Base-by-base conservation (phyloP, 345 rosid genomes). In the Trapa bicornis region DNA sequence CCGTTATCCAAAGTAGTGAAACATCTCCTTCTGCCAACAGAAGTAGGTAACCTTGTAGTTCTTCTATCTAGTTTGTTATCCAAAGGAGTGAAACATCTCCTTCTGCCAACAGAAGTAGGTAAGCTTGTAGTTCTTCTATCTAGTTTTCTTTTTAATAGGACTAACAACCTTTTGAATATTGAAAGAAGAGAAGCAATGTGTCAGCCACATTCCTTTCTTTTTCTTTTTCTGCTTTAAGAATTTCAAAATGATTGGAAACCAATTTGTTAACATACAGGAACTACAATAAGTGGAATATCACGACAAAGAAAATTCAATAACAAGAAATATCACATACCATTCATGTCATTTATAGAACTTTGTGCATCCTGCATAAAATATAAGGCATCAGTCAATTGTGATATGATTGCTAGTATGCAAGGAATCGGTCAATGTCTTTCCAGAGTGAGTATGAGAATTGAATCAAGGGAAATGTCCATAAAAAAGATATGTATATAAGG, bases 331-430 rank as follows among this genome's bases (percentile, higher is more conserved):
- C 5, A 35, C 80, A 67, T 84, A 91, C 97, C 97, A 77, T 77
- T 91, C 76, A 89, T 75, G 75, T 91, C 96, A 71, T 87, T 87
- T 56, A 91, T 87, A 39, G 97, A 87, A 73, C 78, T 79, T 76
- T 91, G 96, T 68, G 97, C 97, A 52, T 91, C 96, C 97, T 91
- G 91, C 41, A 56, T 48, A 47, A 43, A 67, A 72, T 37, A 66
- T n/a, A 17, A 35, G 58, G 48, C 37, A 67, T 22, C 29, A 22
- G 29, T 22, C 29, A 22, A 22, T 22, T 22, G 29, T 22, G 29
- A 22, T 22, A 22, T 22, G 29, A 22, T 22, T 22, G 29, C 29
- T 22, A 22, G 29, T 22, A 22, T 22, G 29, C 29, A 22, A 22
- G 29, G 29, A 22, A 22, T 22, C 29, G 29, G 29, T 22, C 29